Evolutionary conservation across 345 rosid genomes (phyloP).

Genomic region (Brassica incana): DNA sequence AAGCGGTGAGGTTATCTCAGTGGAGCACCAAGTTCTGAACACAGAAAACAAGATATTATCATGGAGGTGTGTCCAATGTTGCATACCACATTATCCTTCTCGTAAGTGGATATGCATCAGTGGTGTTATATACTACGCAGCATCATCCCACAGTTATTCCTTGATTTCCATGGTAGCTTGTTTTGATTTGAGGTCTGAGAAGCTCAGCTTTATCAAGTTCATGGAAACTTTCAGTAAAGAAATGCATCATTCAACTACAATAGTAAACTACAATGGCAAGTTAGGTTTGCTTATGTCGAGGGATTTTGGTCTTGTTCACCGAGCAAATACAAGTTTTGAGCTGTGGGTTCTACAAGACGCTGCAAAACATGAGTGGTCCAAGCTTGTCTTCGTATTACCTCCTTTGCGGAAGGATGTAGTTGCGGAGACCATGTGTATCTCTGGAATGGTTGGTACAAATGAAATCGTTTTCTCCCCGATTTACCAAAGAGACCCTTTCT

Average conservation of each 20-base stretch:
- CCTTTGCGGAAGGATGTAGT: neutral
- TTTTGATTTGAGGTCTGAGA: neutral
- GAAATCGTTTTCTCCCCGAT: neutral
- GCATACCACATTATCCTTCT: neutral
- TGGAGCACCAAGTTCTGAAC: neutral
- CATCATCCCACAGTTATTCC: too few species aligned
- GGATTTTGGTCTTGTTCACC: neutral
- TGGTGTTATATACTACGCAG: neutral
- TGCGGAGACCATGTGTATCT: neutral
- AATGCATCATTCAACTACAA: neutral
- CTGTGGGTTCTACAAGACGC: neutral
- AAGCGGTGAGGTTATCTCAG: neutral
- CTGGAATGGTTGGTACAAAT: neutral
- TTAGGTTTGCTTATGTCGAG: neutral
- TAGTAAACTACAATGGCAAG: neutral
- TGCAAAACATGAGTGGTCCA: neutral
- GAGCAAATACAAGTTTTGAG: neutral
- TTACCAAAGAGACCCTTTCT: neutral
- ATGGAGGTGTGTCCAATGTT: neutral
- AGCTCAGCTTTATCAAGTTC: neutral
- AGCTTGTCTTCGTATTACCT: neutral
- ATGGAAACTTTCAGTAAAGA: neutral
- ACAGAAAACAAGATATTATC: neutral
- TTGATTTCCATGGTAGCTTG: neutral
- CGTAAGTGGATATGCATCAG: neutral